phyloP scores from a whole-genome alignment of 2,329 filamentous ascomycete species.

The Grosmannia serpens region DNA sequence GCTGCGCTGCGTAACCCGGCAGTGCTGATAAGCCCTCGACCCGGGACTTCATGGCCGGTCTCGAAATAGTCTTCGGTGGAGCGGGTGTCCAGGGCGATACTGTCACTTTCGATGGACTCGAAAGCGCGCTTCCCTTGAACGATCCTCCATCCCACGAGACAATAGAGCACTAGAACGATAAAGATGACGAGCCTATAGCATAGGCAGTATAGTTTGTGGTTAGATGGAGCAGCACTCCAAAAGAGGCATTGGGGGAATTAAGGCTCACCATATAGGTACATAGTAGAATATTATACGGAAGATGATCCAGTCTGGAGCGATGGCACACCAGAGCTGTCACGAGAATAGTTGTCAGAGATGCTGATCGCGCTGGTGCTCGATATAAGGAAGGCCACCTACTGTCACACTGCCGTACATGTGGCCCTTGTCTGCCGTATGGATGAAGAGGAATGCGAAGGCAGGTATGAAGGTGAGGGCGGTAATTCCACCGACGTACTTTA shows the following conservation, averaged over 20 bases:
- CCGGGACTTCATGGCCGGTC: background rate
- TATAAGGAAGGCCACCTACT: conserved; percentile 13
- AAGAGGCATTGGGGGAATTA: background rate
- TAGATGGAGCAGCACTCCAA: background rate
- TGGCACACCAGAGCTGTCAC: conserved; percentile 24
- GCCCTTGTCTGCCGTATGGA: conserved; percentile 19
- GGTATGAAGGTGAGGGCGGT: conserved; percentile 21
- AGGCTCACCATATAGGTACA: conserved; percentile 21
- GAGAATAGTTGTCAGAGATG: background rate
- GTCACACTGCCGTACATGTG: conserved; percentile 24
- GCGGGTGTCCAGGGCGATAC: conserved; percentile 15
- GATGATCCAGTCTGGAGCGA: conserved; percentile 23
- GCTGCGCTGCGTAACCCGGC: background rate
- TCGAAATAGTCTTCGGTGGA: background rate
- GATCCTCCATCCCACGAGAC: conserved; percentile 26
- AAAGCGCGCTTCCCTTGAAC: conserved; percentile 20
- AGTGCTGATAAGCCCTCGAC: background rate
- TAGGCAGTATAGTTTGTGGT: background rate
- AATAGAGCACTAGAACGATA: conserved; percentile 28
- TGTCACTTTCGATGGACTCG: conserved; percentile 17
- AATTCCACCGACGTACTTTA: conserved; percentile 19
- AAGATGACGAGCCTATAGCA: conserved; percentile 18
- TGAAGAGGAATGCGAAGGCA: conserved; percentile 22
- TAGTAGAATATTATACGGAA: conserved; percentile 24
- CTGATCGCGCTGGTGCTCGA: background rate